Base-by-base conservation (phyloP, 495 filamentous ascomycete genomes). In the Hyaloscypha finlandica region DNA sequence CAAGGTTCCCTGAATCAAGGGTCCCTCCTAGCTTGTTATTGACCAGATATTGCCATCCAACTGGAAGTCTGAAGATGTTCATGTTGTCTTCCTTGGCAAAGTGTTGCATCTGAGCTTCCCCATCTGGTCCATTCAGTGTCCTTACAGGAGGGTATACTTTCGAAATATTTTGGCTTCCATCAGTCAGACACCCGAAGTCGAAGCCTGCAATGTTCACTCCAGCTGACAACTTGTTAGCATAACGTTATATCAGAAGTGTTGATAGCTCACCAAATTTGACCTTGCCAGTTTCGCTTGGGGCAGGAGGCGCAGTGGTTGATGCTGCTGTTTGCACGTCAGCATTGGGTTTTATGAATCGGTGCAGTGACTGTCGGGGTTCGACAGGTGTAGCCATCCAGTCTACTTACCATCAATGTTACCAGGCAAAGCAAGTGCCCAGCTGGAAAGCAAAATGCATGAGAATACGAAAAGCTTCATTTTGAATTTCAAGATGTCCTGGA, bases 11-110 rank as follows among this genome's bases (percentile, higher is more conserved):
- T 0, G 76, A 29, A 67, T 86, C 78, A 0, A 87, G 74, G 5
- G 76, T 73, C 16, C 80, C 83, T 2, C 83, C 84, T 8, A 84
- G 71, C 42, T 81, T 69, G 59, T 77, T 76, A 57, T 83, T 81
- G 61, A 86, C 77, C 2, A 88, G 80, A 63, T 78, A 88, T 71
- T 88, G 85, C 71, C 71, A 73, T 14, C 83, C 83, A 82, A 66
- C 81, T 77, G 54, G 85, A 5, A 88, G 75, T 22, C 85, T 81
- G 76, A 86, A 86, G 61, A 83, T 80, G 66, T 86, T 86, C 69
- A 86, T 76, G 54, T 77, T 73, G 59, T 83, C 78, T 51, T 82
- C 75, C 16, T 77, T 81, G 62, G 76, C 70, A 64, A 86, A 88
- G 73, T 88, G 85, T 22, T 81, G 72, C 81, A 88, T 88, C 71